Conservation (phyloP, 2,329 filamentous ascomycete genomes). For the Didymella segeticola region DNA sequence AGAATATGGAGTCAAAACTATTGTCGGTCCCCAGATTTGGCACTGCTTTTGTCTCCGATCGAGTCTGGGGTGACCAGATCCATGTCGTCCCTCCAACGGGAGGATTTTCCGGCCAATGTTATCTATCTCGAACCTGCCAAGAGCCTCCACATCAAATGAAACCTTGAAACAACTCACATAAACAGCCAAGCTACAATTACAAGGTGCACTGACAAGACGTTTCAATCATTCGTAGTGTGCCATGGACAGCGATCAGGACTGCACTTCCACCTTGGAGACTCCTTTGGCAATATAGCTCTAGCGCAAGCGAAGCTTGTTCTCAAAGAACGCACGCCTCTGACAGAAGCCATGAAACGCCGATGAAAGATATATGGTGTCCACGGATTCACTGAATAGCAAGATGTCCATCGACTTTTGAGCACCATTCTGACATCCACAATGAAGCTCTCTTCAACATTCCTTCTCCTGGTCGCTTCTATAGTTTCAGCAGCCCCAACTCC, state of each 20-base stretch:
- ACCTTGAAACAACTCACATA: neutral
- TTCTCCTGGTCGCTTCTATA: constrained; percentile 16
- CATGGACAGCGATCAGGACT: neutral
- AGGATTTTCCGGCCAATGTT: constrained; percentile 17
- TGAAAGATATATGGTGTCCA: constrained; percentile 5
- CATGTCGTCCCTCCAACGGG: constrained; percentile 25
- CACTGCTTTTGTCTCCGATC: neutral
- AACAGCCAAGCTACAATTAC: neutral
- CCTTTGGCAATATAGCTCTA: constrained; percentile 10
- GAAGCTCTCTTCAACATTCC: constrained; percentile 19
- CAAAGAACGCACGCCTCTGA: neutral
- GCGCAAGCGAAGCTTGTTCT: neutral
- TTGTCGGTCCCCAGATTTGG: constrained; percentile 12
- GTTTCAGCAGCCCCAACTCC: constrained; percentile 24
- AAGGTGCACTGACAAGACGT: constrained; percentile 2
- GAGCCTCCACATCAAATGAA: constrained; percentile 7
- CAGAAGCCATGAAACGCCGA: constrained; percentile 10
- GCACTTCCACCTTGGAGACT: constrained; percentile 22
- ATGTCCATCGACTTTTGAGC: neutral
- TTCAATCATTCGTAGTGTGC: neutral
- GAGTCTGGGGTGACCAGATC: constrained; percentile 1
- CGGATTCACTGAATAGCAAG: neutral
- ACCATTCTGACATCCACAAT: constrained; percentile 15
- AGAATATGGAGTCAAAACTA: neutral
- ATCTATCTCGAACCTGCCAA: constrained; percentile 16